Percentiles rank a stretch among this genome's conserved stretches.
These are phyloP conservation scores for Puccinellia tenuiflora DNA, from an alignment of 176 grass and related monocot species.

Conservation along the genomic window DNA sequence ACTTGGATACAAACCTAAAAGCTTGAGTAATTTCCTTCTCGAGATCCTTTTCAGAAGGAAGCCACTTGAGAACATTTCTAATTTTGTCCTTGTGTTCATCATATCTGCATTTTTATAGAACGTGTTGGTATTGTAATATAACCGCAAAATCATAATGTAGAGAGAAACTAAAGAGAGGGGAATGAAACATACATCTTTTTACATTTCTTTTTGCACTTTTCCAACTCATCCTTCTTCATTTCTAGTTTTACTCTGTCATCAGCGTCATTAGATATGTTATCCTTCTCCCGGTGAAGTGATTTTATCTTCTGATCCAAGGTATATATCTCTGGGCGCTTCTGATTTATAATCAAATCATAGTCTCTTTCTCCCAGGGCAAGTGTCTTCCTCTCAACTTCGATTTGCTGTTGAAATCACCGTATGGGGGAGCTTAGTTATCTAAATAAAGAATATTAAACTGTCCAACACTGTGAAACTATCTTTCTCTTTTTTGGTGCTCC, in stretches of 20 bases:
- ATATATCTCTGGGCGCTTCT: slow-evolving; percentile 67
- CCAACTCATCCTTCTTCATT: slow-evolving; percentile 76
- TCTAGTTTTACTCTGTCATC: slow-evolving; percentile 68
- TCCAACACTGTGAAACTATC: neutral
- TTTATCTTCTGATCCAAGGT: slow-evolving; percentile 79
- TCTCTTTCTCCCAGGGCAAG: slow-evolving; percentile 54
- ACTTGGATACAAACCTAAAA: slow-evolving; percentile 48
- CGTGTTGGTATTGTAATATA: slow-evolving; percentile 10
- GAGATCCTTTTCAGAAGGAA: slow-evolving; percentile 58
- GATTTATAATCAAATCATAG: slow-evolving; percentile 63
- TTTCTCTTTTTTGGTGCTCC: neutral
- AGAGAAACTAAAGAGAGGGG: slow-evolving; percentile 16
- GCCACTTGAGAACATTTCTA: slow-evolving; percentile 55
- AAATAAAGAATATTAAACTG: neutral
- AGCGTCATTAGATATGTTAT: slow-evolving; percentile 57
- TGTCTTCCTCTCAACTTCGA: slow-evolving; percentile 80
- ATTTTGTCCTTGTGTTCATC: slow-evolving; percentile 69
- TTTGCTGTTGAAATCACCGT: slow-evolving; percentile 62
- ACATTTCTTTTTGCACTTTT: slow-evolving; percentile 53
- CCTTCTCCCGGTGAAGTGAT: slow-evolving; percentile 65
- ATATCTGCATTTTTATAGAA: slow-evolving; percentile 51
- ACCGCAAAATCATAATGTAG: neutral
- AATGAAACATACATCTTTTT: slow-evolving; percentile 59
- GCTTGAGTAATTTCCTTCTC: slow-evolving; percentile 65
- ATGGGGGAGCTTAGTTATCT: slow-evolving; percentile 10